These are phyloP conservation scores for Sarocladium brachiariae DNA, from an alignment of 2,329 filamentous ascomycete species.

Conservation along the genomic window DNA sequence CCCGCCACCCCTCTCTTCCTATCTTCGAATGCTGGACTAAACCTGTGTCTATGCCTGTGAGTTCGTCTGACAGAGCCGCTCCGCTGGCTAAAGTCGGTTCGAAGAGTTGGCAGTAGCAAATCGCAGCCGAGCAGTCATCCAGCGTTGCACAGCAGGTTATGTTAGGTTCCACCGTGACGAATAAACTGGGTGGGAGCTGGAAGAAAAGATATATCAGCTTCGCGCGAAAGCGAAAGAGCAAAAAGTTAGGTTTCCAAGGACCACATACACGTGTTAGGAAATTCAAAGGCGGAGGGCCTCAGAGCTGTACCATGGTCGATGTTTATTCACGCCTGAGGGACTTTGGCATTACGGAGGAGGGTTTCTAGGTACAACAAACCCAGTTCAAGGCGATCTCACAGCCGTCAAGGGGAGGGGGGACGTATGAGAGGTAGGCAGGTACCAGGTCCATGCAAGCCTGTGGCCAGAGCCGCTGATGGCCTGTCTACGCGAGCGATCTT, in stretches of 20 bases:
- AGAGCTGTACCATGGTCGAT: not conserved
- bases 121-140: not conserved
- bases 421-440: not conserved
- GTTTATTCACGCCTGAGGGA: slow-evolving; percentile 1
- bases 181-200: not conserved
- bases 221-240: not conserved
- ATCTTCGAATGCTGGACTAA: not conserved
- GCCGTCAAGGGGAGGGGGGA: not conserved
- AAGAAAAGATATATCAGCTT: not conserved
- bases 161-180: not conserved
- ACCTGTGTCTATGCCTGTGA: too few relatives aligned
- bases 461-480: not conserved
- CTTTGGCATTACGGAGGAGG: not conserved
- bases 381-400: not conserved
- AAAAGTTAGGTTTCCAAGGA: not conserved
- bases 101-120: not conserved
- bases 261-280: not conserved
- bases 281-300: not conserved
- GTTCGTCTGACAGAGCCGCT: not conserved
- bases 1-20: slow-evolving; percentile 6
- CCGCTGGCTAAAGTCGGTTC: slow-evolving; percentile 8
- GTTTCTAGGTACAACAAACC: not conserved
- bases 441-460: not conserved
- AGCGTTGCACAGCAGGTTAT: slow-evolving; percentile 1
- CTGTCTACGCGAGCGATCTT: not conserved